Evolutionary conservation across 2,329 filamentous ascomycete genomes (phyloP), one percentile per base, ranked within the genome.

Genomic region (Aureobasidium sp.): DNA sequence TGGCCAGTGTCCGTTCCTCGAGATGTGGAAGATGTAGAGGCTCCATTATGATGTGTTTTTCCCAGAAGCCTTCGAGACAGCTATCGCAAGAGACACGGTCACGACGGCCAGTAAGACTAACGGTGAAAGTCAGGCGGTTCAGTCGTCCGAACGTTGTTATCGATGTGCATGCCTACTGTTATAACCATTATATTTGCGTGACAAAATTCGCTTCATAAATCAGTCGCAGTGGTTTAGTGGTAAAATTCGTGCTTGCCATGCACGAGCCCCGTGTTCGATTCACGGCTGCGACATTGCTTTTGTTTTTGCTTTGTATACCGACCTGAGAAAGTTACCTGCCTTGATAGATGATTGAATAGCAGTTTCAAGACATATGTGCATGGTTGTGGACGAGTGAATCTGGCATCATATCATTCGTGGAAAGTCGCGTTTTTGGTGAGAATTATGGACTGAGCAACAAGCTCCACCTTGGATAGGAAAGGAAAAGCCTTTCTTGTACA

Each of bases 241-340:
- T 59, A 59, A 59, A 59, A 59, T 59, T 59, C 56, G 56, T 59
- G 56, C 56, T 59, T 59, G 56, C 56, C 56, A 59, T 59, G 56
- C 56, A 59, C 56, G 56, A 59, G 56, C 56, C 56, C 56, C 57
- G 57, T 50, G 57, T 60, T 60, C 57, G 57, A 60, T 60, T 60
- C 57, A 60, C 57, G 57, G 57, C 57, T 60, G 57, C 57, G 44
- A 60, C 57, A 60, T 37, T 9, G 8, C 29, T 50, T 59, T 59
- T 59, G 53, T 34, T 27, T 51, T 15, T 15, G 3, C 9, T 32
- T 13, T 29, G 5, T 8, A 32, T 8, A 5, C 29, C 8, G 29
- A 32, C 13, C 12, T 5, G 36, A 37, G 36, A 5, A 41, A 43
- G n/a, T 32, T 8, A 32, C 29, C 41, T 12, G 8, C 1, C 4